Base-by-base conservation (phyloP, 2,329 filamentous ascomycete species). In the Kalaharituber pfeilii region DNA sequence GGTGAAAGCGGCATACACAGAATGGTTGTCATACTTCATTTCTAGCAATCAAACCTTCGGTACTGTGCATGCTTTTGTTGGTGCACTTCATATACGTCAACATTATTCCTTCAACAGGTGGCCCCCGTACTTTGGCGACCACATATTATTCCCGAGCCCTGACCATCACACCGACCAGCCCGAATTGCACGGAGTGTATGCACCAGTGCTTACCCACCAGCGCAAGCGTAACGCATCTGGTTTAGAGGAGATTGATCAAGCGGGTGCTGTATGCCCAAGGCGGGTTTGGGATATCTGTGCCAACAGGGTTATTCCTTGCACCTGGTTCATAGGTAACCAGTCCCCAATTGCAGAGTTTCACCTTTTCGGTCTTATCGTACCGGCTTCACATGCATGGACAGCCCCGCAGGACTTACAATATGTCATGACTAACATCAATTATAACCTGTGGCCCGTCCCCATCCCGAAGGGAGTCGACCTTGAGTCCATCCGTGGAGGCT, bases 381-480 rank as follows among this genome's bases (percentile, higher is more conserved):
- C 51, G n/a, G 44, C 49, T 5, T 53, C 51, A 20, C 51, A 53
- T 28, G 44, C 29, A 25, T 53, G 51, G 51, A 22, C 49, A 5
- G 39, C 18, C 49, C n/a, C 22, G 4, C 11, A 18, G 22, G 51
- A 27, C 4, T 5, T 15, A 18, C 18, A 47, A 27, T 20, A 13
- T n/a, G 24, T 53, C 7, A 26, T 18, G 28, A 47, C 51, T 3
- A 13, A 39, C 11, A 39, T 53, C 20, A 53, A 53, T 24, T 15
- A 39, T 8, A 28, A 27, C 22, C 24, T 45, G 13, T 53, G 51
- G 51, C 51, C 51, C 3, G 36, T 53, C 2, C 51, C 51, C 8
- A 24, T 53, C 22, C 51, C 51, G 3, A 47, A n/a, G 22, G 51
- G 39, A 15, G 27, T 30, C 24, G 27, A 30, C 15, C 11, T 53